phyloP scores from a whole-genome alignment of 176 grass and related monocot genomes.

The Secale cereale region DNA sequence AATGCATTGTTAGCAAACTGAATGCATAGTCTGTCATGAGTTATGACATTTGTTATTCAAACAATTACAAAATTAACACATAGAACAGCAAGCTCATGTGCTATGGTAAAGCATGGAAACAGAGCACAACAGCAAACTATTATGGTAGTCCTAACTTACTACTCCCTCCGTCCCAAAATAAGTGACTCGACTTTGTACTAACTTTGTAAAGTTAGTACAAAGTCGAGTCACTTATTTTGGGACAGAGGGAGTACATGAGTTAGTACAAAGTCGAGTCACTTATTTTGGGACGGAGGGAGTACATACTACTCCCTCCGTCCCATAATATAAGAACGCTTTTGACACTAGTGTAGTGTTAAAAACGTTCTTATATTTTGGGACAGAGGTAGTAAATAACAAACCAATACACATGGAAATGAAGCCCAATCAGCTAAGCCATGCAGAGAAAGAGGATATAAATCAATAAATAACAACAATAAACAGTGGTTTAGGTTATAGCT shows the following conservation, averaged over 20 bases:
- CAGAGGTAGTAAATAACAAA: neutral
- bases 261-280: no score
- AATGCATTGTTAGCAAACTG: constrained; percentile 17
- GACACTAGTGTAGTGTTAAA: no score
- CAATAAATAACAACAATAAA: neutral
- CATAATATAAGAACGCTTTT: no score
- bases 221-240: no score
- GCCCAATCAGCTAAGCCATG: neutral
- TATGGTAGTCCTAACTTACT: neutral
- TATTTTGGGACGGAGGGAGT: no score
- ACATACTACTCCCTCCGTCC: no score
- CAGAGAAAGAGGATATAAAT: neutral
- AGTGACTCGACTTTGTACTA: no score
- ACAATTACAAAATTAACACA: neutral
- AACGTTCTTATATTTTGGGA: no score
- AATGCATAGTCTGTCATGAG: neutral
- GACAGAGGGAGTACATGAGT: no score
- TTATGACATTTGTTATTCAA: neutral
- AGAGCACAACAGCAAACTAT: neutral
- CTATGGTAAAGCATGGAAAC: neutral
- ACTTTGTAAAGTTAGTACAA: no score
- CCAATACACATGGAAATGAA: neutral
- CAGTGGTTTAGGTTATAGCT: neutral
- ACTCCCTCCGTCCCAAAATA: no score
- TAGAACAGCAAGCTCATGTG: neutral